Base-by-base conservation (phyloP, 495 filamentous ascomycete species). In the Hypoxylon fragiforme region DNA sequence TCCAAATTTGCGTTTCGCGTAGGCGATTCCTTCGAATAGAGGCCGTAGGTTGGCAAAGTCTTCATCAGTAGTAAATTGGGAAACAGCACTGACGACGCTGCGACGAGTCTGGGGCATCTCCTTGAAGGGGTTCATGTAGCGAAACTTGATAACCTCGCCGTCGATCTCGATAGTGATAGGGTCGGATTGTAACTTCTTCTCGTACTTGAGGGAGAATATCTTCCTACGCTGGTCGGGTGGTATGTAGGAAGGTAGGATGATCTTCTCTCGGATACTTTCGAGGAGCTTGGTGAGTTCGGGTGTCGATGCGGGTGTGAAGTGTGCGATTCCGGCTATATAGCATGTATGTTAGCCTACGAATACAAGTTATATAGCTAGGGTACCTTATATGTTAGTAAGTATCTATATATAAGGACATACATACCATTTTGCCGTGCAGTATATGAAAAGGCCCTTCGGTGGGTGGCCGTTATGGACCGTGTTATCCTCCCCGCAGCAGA, bases 221-320 rank as follows among this genome's bases (percentile, higher is more conserved):
- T 78, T 75, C 40, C 75, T 75, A 57, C 73, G 75, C 58, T 88
- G 84, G 1, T 70, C 71, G 9, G 51, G 41, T n/a, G 72, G 60
- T 2, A 92, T 80, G 58, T 82, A 81, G 6, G 70, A 59, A 1
- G 86, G 85, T 11, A 90, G 76, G 68, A 92, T 83, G 63, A 87
- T 70, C 38, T 84, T 75, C 50, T 78, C 60, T 50, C 85, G 83
- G 69, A 87, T 79, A n/a, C 60, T 72, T 46, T 66, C 50, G 50
- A 87, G 78, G 12, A 68, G 28, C 19, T 64, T 32, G 45, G 74
- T 56, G 34, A 79, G 70, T 16, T 70, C 60, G n/a, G 65, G 45
- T 5, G 63, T 62, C 3, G 67, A 72, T 7, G 66, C 56, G 3
- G 60, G 54, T 2, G 55, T 46, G 58, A 78, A 78, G 16, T 65